Conservation (phyloP, 805 yeast species). For the Yarrowia sp. region DNA sequence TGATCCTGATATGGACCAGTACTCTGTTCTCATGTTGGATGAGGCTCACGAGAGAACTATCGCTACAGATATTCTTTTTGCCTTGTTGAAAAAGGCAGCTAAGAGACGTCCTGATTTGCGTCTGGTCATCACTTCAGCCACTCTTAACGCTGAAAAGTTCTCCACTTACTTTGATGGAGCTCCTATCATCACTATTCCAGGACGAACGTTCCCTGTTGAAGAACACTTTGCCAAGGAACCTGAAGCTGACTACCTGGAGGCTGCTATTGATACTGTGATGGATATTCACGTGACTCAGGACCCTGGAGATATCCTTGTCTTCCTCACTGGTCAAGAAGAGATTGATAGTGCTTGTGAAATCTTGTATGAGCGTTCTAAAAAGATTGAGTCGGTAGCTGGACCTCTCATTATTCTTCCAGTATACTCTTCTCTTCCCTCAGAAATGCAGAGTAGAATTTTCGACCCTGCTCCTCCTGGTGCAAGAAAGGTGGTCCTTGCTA, state of each 20-base stretch:
- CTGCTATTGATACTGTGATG: slow-evolving; percentile 82
- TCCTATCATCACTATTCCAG: slow-evolving; percentile 87
- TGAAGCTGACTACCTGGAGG: slow-evolving; percentile 86
- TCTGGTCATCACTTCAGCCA: slow-evolving; percentile 86
- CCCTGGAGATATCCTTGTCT: slow-evolving; percentile 75
- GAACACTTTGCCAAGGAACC: slow-evolving; percentile 80
- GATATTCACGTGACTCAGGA: slow-evolving; percentile 75
- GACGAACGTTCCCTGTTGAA: slow-evolving; percentile 89
- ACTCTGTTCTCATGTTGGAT: slow-evolving; percentile 86
- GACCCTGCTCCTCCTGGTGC: slow-evolving; percentile 78
- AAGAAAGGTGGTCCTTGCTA: slow-evolving; percentile 87
- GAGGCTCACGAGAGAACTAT: slow-evolving; percentile 97
- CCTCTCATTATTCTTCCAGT: slow-evolving; percentile 79
- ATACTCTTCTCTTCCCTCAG: slow-evolving; percentile 87
- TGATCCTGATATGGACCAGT: slow-evolving; percentile 64
- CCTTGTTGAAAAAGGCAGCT: slow-evolving; percentile 70
- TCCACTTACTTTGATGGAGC: slow-evolving; percentile 77
- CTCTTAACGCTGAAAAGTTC: slow-evolving; percentile 86
- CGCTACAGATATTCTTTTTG: slow-evolving; percentile 82
- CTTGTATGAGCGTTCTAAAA: slow-evolving; percentile 60
- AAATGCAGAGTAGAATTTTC: slow-evolving; percentile 75
- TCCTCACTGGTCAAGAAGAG: slow-evolving; percentile 95
- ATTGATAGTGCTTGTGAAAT: slow-evolving; percentile 82
- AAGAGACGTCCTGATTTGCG: slow-evolving; percentile 65
- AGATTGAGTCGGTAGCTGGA: slow-evolving; percentile 56